phyloP scores from a whole-genome alignment of 768 basidiomycete species.

The Rhizopogon salebrosus region DNA sequence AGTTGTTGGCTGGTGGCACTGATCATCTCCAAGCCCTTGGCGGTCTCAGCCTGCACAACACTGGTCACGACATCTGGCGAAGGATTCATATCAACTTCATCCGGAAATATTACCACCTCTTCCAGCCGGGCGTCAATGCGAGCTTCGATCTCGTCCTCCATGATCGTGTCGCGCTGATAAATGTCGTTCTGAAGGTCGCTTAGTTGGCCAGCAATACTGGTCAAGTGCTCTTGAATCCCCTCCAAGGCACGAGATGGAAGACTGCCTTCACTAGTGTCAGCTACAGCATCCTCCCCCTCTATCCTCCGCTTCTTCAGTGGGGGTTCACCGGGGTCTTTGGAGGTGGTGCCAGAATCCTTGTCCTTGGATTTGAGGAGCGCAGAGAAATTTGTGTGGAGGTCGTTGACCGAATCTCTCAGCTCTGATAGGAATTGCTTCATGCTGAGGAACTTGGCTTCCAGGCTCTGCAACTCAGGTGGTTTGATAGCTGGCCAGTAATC shows the following conservation, averaged over 20 bases:
- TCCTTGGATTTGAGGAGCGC: constrained; percentile 17
- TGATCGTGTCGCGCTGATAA: constrained; percentile 25
- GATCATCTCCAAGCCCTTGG: neutral
- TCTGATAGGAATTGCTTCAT: constrained; percentile 25
- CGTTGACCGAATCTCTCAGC: constrained; percentile 22
- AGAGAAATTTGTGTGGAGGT: constrained; percentile 17
- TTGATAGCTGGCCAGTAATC: constrained; percentile 37
- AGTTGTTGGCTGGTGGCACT: constrained; percentile 24
- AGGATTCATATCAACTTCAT: constrained; percentile 12
- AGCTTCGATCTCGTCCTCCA: constrained; percentile 27
- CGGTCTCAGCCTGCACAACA: constrained; percentile 13
- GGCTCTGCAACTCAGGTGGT: constrained; percentile 14
- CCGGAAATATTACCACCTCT: constrained; percentile 17
- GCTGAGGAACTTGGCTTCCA: constrained; percentile 15
- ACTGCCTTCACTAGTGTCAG: neutral
- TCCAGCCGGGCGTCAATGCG: constrained; percentile 24
- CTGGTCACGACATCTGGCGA: constrained; percentile 20
- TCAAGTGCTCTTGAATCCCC: constrained; percentile 23
- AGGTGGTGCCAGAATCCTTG: neutral
- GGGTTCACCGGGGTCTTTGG: neutral
- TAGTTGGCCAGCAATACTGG: constrained; percentile 22
- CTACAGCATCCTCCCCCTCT: constrained; percentile 1
- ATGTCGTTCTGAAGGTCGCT: constrained; percentile 32
- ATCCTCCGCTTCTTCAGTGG: constrained; percentile 16
- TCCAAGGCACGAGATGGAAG: constrained; percentile 17